phyloP scores from a whole-genome alignment of 2,329 filamentous ascomycete genomes.

The Chrysosporium keratinophilum region DNA sequence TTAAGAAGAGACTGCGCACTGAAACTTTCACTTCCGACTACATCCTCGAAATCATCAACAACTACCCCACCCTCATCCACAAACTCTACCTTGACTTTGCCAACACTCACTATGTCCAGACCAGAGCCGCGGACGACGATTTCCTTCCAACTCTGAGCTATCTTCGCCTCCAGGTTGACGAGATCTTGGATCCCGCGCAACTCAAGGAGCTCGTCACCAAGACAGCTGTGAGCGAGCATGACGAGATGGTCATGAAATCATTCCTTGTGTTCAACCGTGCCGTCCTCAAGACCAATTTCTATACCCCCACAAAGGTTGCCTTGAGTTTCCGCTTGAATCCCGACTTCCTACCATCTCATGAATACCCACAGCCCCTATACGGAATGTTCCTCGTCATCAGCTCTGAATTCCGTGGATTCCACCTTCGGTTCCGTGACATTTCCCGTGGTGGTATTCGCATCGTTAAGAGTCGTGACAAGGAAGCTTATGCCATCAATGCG shows the following conservation, averaged over 20 bases:
- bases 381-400: conserved; percentile 99
- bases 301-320: conserved; percentile 96
- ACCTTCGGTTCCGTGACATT: conserved; percentile 94
- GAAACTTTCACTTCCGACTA: conserved; percentile 98
- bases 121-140: conserved; percentile 53
- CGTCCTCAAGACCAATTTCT: conserved; percentile 93
- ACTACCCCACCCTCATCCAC: conserved; percentile 77
- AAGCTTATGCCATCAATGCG: conserved; percentile 92
- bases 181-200: conserved; percentile 64
- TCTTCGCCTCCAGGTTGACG: conserved; percentile 54
- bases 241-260: conserved; percentile 94
- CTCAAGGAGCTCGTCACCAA: conserved; percentile 68
- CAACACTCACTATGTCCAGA: conserved; percentile 67
- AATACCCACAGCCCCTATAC: conserved; percentile 88
- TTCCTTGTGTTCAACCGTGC: conserved; percentile 93
- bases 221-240: conserved; percentile 83
- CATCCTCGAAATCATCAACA: conserved; percentile 91
- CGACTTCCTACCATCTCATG: conserved; percentile 72
- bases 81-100: conserved; percentile 87
- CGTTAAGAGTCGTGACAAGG: conserved; percentile 92
- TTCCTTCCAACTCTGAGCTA: conserved; percentile 62
- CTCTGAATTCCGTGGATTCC: conserved; percentile 93
- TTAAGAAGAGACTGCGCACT: conserved; percentile 88
- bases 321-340: conserved; percentile 84
- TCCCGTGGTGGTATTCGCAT: conserved; percentile 95